Conservation (phyloP, 2,329 filamentous ascomycete species). For the Diaporthe humulicola region DNA sequence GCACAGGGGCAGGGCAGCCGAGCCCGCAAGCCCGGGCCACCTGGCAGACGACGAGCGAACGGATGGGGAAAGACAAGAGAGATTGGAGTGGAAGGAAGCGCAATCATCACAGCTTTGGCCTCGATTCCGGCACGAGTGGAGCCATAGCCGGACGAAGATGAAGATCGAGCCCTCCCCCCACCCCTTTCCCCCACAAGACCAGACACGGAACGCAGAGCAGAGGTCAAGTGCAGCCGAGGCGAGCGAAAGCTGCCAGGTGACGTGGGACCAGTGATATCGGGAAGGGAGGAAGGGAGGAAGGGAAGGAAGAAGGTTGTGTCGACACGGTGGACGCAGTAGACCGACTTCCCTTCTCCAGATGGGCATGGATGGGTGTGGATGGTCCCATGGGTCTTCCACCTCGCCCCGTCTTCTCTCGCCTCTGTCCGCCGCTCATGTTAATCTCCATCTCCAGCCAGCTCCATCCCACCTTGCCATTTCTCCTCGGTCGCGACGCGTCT, state of each 20-base stretch:
- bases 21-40: constrained; percentile 10
- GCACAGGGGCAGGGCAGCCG: neutral
- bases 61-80: constrained; percentile 31
- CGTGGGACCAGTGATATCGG: neutral
- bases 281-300: neutral
- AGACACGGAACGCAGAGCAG: neutral
- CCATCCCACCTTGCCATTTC: neutral
- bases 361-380: neutral
- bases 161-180: neutral
- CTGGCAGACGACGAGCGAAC: constrained; percentile 1
- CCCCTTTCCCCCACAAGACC: too few relatives aligned
- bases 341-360: neutral
- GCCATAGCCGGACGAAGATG: neutral
- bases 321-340: neutral
- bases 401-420: neutral
- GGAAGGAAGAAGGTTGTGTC: neutral
- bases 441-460: constrained; percentile 2
- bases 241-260: neutral
- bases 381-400: too few relatives aligned
- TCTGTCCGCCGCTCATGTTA: constrained; percentile 2
- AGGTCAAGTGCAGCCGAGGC: neutral
- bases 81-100: constrained; percentile 20
- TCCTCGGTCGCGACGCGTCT: neutral
- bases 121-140: neutral
- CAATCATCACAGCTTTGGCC: neutral